Conservation (phyloP, 306 rosid species). For the Pyrus communis region DNA sequence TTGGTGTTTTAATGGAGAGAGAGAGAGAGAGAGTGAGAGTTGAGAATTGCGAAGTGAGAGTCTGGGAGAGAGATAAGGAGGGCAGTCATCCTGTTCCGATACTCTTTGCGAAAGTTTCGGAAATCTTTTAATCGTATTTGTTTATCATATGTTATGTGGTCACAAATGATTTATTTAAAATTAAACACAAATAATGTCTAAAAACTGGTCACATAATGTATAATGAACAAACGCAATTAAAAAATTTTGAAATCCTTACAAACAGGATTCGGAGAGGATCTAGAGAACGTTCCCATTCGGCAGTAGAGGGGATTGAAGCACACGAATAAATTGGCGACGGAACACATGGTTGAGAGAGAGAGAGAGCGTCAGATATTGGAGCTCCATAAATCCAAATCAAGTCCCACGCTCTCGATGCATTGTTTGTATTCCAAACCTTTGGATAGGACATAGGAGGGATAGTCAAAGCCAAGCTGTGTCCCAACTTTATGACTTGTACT, state of each 20-base stretch:
- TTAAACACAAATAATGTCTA: too few relatives aligned
- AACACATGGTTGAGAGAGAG: not conserved
- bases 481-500: not conserved
- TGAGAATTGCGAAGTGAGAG: not conserved
- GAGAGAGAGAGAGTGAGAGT: slow-evolving; percentile 10
- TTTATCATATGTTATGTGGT: rapidly evolving
- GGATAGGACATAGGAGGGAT: not conserved
- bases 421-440: not conserved
- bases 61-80: not conserved
- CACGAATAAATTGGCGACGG: not conserved
- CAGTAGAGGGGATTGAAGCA: not conserved
- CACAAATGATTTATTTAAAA: too few relatives aligned
- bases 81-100: too few relatives aligned
- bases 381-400: not conserved
- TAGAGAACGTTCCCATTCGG: too few relatives aligned
- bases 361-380: not conserved
- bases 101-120: rapidly evolving
- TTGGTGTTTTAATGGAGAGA: not conserved
- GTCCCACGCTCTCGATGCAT: not conserved
- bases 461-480: not conserved
- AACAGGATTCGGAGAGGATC: too few relatives aligned
- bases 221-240: rapidly evolving
- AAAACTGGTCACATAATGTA: rapidly evolving
- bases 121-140: too few relatives aligned
- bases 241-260: too few relatives aligned